phyloP scores from a whole-genome alignment of 371 early-diverging fungal genomes.

The Rhizomucor miehei region DNA sequence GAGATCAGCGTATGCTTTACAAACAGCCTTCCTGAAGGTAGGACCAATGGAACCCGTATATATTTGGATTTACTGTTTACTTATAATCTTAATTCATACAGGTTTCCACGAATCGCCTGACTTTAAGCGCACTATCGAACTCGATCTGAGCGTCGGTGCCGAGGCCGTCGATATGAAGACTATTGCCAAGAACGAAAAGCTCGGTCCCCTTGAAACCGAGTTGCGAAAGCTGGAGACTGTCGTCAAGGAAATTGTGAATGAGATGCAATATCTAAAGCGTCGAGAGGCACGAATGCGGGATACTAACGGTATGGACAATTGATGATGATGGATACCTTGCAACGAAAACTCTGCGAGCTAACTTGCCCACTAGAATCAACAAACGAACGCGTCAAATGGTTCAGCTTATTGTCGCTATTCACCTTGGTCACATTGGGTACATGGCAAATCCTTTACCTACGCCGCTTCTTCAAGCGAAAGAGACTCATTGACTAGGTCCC shows the following conservation, averaged over 20 bases:
- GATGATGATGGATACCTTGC: not conserved
- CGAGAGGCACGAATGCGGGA: slow-evolving; percentile 82
- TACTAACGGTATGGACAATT: slow-evolving; percentile 71
- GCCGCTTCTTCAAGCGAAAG: slow-evolving; percentile 81
- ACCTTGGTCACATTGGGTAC: slow-evolving; percentile 61
- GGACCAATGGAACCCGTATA: not conserved
- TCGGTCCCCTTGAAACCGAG: slow-evolving; percentile 89
- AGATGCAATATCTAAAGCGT: slow-evolving; percentile 77
- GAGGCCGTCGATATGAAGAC: slow-evolving; percentile 75
- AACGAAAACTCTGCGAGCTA: not conserved
- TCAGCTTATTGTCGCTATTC: slow-evolving; percentile 65
- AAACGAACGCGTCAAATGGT: slow-evolving; percentile 75
- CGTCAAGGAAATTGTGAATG: slow-evolving; percentile 71
- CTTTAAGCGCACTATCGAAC: slow-evolving; percentile 60
- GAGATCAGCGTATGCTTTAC: slow-evolving; percentile 86
- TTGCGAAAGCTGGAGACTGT: slow-evolving; percentile 75
- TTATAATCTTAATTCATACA: slow-evolving; percentile 12
- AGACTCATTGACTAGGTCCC: slow-evolving; percentile 61
- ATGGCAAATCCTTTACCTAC: slow-evolving; percentile 80
- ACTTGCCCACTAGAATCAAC: slow-evolving; percentile 59
- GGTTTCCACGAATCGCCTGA: slow-evolving; percentile 57
- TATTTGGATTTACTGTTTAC: too few species aligned
- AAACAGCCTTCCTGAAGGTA: slow-evolving; percentile 73
- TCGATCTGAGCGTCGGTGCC: slow-evolving; percentile 85
- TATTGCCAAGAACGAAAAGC: slow-evolving; percentile 69